Base-by-base conservation (phyloP, 768 basidiomycete species). In the Russula sp. region DNA sequence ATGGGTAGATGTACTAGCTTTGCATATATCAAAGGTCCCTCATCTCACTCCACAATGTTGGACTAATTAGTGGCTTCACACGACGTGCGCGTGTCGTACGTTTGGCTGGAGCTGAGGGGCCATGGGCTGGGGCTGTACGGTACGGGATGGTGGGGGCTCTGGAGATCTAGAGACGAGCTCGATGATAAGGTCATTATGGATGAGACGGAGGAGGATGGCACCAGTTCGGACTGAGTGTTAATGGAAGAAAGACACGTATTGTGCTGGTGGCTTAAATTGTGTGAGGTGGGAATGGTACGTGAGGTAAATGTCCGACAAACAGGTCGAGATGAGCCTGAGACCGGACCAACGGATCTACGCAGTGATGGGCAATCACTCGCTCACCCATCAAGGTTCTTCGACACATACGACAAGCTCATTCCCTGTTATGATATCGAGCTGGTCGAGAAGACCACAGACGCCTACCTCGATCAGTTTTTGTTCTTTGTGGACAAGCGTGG, bases 341-440 rank as follows among this genome's bases (percentile, higher is more conserved):
- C 22, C 2, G 22, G 22, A 27, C 22, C 22, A 27, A 1, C 22
- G 22, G 22, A 27, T 27, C 22, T 27, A 27, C 22, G 22, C 22
- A 27, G 22, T 27, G 22, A 27, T 27, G 22, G 22, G 22, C 22
- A 27, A 27, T 27, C 2, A 27, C 22, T 27, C 22, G 22, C 22
- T 27, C 22, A 27, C 22, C 22, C 22, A 27, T 27, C 22, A 27
- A 27, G 22, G 75, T 95, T 94, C 76, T 96, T 94, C 75, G 94
- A 97, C 70, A 97, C 94, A 0, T 96, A 98, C 70, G 94, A 98
- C 80, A 98, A 96, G 75, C 84, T 98, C 70, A 98, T 98, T 70
- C 94, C 95, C 31, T 98, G 94, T 72, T 98, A 99, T 73, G 96
- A 98, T 70, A 98, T 99, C 66, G 97, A 99, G 73, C 97, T 97